phyloP scores from a whole-genome alignment of 345 rosid species.

The Populus tremula region DNA sequence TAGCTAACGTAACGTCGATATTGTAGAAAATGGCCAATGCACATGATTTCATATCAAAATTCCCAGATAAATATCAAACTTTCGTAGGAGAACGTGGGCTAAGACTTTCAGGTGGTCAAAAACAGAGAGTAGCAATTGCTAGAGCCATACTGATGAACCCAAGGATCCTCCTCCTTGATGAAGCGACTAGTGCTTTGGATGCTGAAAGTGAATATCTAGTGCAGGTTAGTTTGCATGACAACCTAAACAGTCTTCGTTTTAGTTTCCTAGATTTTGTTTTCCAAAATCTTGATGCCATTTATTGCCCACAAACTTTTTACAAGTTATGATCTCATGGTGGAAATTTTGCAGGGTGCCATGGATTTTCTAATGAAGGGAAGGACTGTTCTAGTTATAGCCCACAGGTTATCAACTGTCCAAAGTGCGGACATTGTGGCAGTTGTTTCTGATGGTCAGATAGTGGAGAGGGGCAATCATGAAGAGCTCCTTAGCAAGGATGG shows the following conservation, averaged over 20 bases:
- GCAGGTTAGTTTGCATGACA: constrained; percentile 46
- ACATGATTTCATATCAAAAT: constrained; percentile 70
- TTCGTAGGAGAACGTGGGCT: constrained; percentile 86
- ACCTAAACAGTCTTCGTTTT: not conserved
- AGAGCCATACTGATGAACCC: constrained; percentile 92
- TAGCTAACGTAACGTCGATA: not conserved
- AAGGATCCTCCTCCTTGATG: constrained; percentile 72
- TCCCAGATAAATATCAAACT: constrained; percentile 77
- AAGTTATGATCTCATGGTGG: constrained; percentile 5
- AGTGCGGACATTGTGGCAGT: constrained; percentile 74
- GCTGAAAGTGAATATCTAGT: constrained; percentile 95
- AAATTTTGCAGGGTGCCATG: constrained; percentile 78
- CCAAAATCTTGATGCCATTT: not conserved
- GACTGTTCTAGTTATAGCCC: constrained; percentile 94
- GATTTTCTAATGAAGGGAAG: constrained; percentile 90
- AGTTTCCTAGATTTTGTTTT: not conserved
- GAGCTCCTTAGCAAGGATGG: constrained; percentile 42
- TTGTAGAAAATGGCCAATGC: constrained; percentile 98
- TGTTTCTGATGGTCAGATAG: constrained; percentile 67
- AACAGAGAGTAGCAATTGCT: constrained; percentile 87
- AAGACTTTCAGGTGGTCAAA: constrained; percentile 94
- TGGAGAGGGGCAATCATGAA: constrained; percentile 33
- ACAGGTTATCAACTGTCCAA: constrained; percentile 78
- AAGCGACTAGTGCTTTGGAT: constrained; percentile 96
- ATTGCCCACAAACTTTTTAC: not conserved